Conservation (phyloP, 148 eudicot genomes). For the Rhododendron griersonianum region DNA sequence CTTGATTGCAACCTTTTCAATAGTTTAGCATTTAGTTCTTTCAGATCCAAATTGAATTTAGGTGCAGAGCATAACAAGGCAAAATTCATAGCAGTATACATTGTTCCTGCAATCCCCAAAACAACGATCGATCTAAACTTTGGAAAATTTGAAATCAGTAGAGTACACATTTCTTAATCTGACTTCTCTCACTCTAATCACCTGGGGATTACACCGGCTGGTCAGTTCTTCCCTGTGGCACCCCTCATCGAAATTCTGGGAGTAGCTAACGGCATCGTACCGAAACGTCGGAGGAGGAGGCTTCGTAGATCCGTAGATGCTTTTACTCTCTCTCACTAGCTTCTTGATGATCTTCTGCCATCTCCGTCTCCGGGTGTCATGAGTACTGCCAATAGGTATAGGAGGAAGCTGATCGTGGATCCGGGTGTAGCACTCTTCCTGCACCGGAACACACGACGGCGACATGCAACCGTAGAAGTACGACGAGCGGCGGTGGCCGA, state of each 20-base stretch:
- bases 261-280: slow-evolving; percentile 71
- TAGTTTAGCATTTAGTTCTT: neutral
- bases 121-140: neutral
- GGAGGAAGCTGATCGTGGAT: slow-evolving; percentile 16
- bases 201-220: slow-evolving; percentile 6
- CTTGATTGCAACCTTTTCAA: neutral
- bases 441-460: slow-evolving; percentile 58
- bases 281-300: slow-evolving; percentile 38
- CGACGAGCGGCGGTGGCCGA: slow-evolving; percentile 24
- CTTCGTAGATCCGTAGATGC: slow-evolving; percentile 30
- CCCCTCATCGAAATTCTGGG: slow-evolving; percentile 84
- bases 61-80: neutral
- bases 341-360: slow-evolving; percentile 52
- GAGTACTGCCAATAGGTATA: neutral
- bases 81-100: too few relatives aligned
- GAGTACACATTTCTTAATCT: neutral
- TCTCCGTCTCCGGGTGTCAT: slow-evolving; percentile 18
- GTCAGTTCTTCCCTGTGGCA: slow-evolving; percentile 37
- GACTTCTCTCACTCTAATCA: slow-evolving; percentile 1
- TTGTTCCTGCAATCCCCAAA: neutral
- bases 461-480: slow-evolving; percentile 63
- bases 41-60: neutral
- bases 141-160: neutral
- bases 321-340: slow-evolving; percentile 48
- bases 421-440: slow-evolving; percentile 57